Conservation (phyloP, 192 early-diverging fungal genomes). For the Haplosporangium gracile region DNA sequence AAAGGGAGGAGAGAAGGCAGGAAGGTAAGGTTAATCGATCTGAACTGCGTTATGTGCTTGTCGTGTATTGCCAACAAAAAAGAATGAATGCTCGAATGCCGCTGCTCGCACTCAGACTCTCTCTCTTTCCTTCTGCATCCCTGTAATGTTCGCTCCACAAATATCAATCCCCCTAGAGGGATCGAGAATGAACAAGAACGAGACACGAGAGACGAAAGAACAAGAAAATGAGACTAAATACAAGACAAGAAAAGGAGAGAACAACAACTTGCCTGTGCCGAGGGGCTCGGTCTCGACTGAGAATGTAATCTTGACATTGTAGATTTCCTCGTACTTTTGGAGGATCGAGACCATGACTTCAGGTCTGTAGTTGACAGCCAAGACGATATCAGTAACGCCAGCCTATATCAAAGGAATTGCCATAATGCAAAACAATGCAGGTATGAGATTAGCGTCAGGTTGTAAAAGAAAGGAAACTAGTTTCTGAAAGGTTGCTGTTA, state of each 20-base stretch:
- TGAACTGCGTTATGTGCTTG: neutral
- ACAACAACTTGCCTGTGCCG: conserved; percentile 74
- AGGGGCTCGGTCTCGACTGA: conserved; percentile 97
- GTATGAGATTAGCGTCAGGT: neutral
- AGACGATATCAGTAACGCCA: conserved; percentile 96
- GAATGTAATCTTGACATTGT: conserved; percentile 94
- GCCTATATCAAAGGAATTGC: conserved; percentile 69
- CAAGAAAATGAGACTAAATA: neutral
- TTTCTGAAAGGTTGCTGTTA: neutral
- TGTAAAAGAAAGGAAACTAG: neutral
- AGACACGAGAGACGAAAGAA: neutral
- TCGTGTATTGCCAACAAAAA: neutral
- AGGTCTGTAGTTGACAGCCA: conserved; percentile 99
- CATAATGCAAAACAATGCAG: neutral
- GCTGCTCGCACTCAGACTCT: neutral
- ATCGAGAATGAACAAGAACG: neutral
- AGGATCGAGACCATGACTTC: conserved; percentile 96
- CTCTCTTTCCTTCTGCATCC: neutral
- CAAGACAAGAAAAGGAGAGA: no score
- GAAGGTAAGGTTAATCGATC: neutral
- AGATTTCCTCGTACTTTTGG: conserved; percentile 94
- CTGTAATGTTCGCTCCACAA: neutral
- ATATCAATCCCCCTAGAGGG: neutral
- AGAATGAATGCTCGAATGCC: neutral
- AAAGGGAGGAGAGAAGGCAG: neutral